Base-by-base conservation (phyloP, 148 eudicot genomes). In the Fagopyrum esculentum region DNA sequence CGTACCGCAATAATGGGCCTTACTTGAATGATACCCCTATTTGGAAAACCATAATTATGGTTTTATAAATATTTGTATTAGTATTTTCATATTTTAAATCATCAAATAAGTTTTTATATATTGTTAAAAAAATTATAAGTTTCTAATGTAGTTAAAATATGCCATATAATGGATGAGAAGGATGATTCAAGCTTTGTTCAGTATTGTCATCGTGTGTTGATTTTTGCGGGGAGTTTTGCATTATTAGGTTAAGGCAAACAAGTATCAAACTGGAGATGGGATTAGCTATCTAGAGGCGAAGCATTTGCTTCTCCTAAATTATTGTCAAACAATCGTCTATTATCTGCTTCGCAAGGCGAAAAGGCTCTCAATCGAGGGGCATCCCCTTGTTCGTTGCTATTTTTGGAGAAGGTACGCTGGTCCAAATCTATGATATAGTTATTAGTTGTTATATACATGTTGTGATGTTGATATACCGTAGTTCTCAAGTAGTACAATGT, bases 241-340 rank as follows among this genome's bases (percentile, higher is more conserved):
- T 44, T 77, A 22, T 68, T 74, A 94, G 98, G 97, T 94, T 74
- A 94, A 90, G 80, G 93, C 85, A 48, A 81, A 86, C 61, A 81
- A 83, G 74, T 90, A 81, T 60, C 88, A 88, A 44, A 91, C 98
- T 30, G 84, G 83, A 54, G 96, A 89, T 77, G 97, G 98, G 51
- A 82, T 94, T 76, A 90, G 90, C 81, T 94, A 94, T 83, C 97
- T 94, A 16, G 98, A 94, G 85, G 91, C 96, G 11, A 94, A 94
- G 77, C 90, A 94, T 83, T 82, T 94, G 75, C 87, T 94, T 54
- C 97, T 94, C 69, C 82, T 91, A 72, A 91, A 84, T 82, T 94
- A 94, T 79, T 94, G 98, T 75, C 97, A 94, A 79, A 90, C 97
- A n/a, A 89, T 94, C 73, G 95, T 94, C 76, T 94, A 91, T 81